A percentile compares a stretch with the other conserved stretches of the same genome.
Evolutionary conservation across 768 basidiomycete genomes (phyloP).

Genomic region (Chalciporus chontae): DNA sequence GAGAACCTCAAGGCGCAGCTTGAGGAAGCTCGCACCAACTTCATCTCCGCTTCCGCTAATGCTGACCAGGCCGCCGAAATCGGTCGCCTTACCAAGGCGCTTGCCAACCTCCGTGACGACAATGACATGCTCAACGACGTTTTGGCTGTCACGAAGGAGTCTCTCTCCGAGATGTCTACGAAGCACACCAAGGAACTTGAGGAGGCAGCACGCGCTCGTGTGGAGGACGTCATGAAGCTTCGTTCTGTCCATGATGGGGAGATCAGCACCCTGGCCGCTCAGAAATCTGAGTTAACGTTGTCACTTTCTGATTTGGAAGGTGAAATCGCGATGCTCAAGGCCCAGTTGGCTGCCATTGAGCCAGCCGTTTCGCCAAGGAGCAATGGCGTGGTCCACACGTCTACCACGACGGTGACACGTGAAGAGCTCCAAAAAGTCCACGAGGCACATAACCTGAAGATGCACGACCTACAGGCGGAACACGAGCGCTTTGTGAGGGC

Average conservation of each 20-base stretch:
- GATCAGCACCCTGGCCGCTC: constrained; percentile 47
- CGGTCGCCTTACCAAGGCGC: constrained; percentile 52
- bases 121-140: constrained; percentile 61
- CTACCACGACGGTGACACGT: constrained; percentile 52
- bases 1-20: constrained; percentile 58
- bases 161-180: constrained; percentile 64
- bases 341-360: constrained; percentile 47
- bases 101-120: constrained; percentile 66
- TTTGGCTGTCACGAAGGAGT: constrained; percentile 65
- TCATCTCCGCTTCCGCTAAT: constrained; percentile 37
- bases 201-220: constrained; percentile 64
- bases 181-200: constrained; percentile 74
- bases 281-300: constrained; percentile 61
- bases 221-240: constrained; percentile 66
- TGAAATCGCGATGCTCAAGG: constrained; percentile 64
- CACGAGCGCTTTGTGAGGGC: constrained; percentile 56
- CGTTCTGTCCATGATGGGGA: constrained; percentile 60
- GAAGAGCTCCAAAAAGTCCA: constrained; percentile 77
- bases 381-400: constrained; percentile 44
- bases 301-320: constrained; percentile 75
- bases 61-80: constrained; percentile 54
- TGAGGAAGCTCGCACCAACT: constrained; percentile 54
- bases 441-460: constrained; percentile 80
- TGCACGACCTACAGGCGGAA: constrained; percentile 68
- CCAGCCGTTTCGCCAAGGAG: constrained; percentile 47